These are phyloP conservation scores for Psidium guajava DNA, from an alignment of 345 rosid genomes.

Conservation along the genomic window DNA sequence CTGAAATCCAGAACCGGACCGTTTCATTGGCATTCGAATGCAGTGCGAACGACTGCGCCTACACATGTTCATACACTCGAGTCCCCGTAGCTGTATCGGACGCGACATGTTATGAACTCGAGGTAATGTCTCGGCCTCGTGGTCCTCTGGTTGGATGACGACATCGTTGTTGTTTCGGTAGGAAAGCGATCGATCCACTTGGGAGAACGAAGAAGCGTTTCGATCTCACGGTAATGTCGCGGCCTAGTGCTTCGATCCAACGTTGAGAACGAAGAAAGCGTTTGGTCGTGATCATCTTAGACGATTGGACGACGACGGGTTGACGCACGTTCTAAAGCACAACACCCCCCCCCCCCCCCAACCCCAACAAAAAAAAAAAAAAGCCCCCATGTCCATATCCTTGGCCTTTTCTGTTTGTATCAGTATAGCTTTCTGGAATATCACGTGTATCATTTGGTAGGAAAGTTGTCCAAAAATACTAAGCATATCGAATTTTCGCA, in stretches of 20 bases:
- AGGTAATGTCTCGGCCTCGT: background rate
- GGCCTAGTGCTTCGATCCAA: background rate
- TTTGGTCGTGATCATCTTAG: background rate
- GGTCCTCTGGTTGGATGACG: background rate
- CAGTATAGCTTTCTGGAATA: background rate
- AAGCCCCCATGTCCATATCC: background rate
- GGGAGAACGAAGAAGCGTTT: background rate
- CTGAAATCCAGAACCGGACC: too few relatives aligned
- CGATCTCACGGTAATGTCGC: background rate
- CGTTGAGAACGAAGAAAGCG: background rate
- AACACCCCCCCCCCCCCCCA: background rate
- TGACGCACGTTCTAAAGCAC: background rate
- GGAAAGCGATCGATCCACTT: background rate
- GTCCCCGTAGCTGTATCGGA: background rate
- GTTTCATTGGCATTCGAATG: background rate
- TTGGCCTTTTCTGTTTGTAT: background rate
- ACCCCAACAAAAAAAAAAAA: too few relatives aligned
- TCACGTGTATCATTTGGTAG: background rate
- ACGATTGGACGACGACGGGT: background rate
- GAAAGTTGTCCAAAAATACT: too few relatives aligned
- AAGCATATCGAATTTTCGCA: too few relatives aligned
- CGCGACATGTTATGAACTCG: background rate
- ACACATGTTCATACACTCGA: background rate
- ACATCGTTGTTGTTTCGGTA: background rate
- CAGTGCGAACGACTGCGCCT: background rate